Evolutionary conservation across 2,329 filamentous ascomycete species (phyloP).

Genomic region (Lecanosticta acicola): DNA sequence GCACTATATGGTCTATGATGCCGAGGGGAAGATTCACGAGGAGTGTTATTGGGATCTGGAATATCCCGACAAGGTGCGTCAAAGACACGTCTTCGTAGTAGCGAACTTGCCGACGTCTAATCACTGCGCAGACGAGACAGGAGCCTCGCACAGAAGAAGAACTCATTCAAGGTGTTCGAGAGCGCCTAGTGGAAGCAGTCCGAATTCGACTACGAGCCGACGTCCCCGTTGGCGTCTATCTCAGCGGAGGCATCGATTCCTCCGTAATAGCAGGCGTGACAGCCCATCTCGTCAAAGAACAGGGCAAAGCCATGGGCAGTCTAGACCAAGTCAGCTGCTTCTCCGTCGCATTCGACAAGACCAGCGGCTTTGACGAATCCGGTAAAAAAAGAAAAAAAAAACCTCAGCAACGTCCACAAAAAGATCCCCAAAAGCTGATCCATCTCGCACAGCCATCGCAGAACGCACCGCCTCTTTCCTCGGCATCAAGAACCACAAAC

Average conservation of each 20-base stretch:
- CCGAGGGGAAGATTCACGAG: slow-evolving; percentile 36
- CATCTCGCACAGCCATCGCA: slow-evolving; percentile 34
- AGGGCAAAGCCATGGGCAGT: slow-evolving; percentile 45
- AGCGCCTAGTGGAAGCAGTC: slow-evolving; percentile 48
- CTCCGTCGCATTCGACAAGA: slow-evolving; percentile 49
- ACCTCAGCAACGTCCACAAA: too few species aligned
- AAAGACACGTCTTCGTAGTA: too few species aligned
- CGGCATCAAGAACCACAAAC: slow-evolving; percentile 42
- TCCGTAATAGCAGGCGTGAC: slow-evolving; percentile 54
- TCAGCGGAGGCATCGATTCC: slow-evolving; percentile 55
- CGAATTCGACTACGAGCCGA: slow-evolving; percentile 52
- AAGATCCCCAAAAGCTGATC: too few species aligned
- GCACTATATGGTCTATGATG: slow-evolving; percentile 40
- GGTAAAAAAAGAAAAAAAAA: slow-evolving; percentile 4
- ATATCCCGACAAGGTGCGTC: slow-evolving; percentile 51
- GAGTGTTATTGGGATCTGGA: slow-evolving; percentile 50
- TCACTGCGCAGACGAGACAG: too few species aligned
- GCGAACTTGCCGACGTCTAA: too few species aligned
- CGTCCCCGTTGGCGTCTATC: slow-evolving; percentile 53
- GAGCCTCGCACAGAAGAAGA: slow-evolving; percentile 48
- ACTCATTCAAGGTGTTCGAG: slow-evolving; percentile 47
- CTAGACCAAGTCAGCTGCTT: slow-evolving; percentile 44
- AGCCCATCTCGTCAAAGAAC: slow-evolving; percentile 45
- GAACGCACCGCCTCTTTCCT: slow-evolving; percentile 46
- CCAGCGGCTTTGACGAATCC: slow-evolving; percentile 48